Base-by-base conservation (phyloP, 2,329 filamentous ascomycete genomes). In the Phyllosticta citrichinensis region DNA sequence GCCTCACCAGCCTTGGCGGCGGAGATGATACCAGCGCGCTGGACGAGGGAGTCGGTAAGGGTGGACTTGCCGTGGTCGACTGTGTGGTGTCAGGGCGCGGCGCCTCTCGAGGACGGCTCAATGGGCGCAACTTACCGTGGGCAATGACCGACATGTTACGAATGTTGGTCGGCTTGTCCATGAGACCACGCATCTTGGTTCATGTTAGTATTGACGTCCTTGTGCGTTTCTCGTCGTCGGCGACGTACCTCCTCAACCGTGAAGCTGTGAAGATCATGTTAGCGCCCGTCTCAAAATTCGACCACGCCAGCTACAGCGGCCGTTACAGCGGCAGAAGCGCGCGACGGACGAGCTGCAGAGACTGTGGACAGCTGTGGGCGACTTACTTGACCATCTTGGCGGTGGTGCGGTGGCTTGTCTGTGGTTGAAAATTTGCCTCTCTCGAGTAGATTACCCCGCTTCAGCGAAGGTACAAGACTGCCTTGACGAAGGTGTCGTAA, bases 361-460 rank as follows among this genome's bases (percentile, higher is more conserved):
- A 40, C 25, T 22, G 54, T 14, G 53, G 57, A 62, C 10, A n/a
- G 40, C 11, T 47, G 5, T 8, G 2, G 61, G 58, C 54, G 61
- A 93, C 92, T 88, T 88, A 97, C 92, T 97, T 97, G 79, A 99
- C 94, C 94, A 99, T 99, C 79, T 91, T 97, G 88, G 82, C 91
- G 89, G 91, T 89, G 77, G 85, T 62, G 55, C 33, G 55, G 40
- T 47, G n/a, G 50, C 50, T 51, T 54, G 51, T 52, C 55, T 58
- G 33, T 50, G 55, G 51, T 58, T 55, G 53, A 58, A 62, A 62
- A 62, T 52, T 47, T 52, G 53, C 57, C 51, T 62, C 35, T 57
- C 54, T 30, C 24, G 56, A 52, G 40, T 33, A 12, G 50, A 58
- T 55, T 62, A 62, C 60, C 60, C 60, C 60, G 60, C 60, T 62